Conservation (phyloP, 2,329 filamentous ascomycete genomes). For the Eutypa lata region DNA sequence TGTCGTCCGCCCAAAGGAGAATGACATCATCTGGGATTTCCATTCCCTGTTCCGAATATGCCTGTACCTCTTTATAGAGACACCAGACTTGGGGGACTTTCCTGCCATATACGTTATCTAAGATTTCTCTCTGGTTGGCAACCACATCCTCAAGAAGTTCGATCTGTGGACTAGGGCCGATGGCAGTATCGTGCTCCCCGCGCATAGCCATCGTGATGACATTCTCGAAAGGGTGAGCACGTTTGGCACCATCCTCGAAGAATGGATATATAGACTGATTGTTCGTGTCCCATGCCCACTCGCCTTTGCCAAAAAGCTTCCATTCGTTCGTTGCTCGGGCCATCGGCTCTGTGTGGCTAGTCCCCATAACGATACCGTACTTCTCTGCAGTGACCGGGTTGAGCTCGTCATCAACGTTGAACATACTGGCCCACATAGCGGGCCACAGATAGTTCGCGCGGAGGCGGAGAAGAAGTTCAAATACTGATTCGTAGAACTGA, state of each 20-base stretch:
- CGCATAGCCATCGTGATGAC: constrained; percentile 53
- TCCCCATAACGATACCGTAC: constrained; percentile 66
- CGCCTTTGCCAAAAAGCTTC: constrained; percentile 33
- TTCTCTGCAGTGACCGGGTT: constrained; percentile 65
- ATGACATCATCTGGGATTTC: constrained; percentile 56
- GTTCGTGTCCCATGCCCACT: constrained; percentile 55
- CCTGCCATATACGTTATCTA: not conserved
- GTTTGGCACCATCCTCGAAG: constrained; percentile 47
- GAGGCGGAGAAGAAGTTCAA: constrained; percentile 64
- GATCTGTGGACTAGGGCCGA: constrained; percentile 13
- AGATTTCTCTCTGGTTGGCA: not conserved
- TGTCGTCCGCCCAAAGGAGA: constrained; percentile 58
- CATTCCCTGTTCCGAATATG: constrained; percentile 56
- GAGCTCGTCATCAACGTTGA: constrained; percentile 62
- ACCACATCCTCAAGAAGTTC: not conserved
- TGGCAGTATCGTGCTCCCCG: constrained; percentile 50
- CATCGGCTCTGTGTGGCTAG: constrained; percentile 68
- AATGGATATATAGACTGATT: constrained; percentile 49
- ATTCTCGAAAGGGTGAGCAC: constrained; percentile 50
- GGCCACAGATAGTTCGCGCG: constrained; percentile 72
- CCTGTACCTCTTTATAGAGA: constrained; percentile 55
- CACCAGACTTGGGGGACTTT: constrained; percentile 37
- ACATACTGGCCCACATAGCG: constrained; percentile 64
- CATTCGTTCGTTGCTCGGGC: constrained; percentile 44
- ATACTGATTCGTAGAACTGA: constrained; percentile 60